Base-by-base conservation (phyloP, 2,329 filamentous ascomycete species). In the Fusarium virguliforme region DNA sequence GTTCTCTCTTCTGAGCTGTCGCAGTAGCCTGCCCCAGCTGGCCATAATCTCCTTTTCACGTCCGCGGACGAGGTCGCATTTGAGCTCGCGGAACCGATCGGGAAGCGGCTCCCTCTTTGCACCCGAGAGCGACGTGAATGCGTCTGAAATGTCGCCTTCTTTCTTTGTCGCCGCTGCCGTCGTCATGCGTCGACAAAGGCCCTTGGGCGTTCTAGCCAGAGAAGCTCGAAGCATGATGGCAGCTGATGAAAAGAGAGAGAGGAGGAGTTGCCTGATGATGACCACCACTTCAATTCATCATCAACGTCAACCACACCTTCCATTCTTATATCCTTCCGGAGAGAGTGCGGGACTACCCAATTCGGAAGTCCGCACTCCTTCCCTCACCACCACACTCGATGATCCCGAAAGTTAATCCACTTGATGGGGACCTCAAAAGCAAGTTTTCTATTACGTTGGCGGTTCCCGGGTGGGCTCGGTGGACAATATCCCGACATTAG, bases 121-220 rank as follows among this genome's bases (percentile, higher is more conserved):
- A 0, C 87, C 87, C 0, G 88, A 88, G 3, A 91, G 80, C 0
- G 89, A 91, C 0, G 85, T 85, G 63, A 91, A 91, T 1, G 88
- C 81, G 57, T 89, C 88, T 0, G 89, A 89, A 35, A 91, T 91
- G 69, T 90, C 85, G 4, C 89, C 89, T 70, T 89, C 87, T 40
- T 86, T 84, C 71, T 89, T 89, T 12, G 71, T 18, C 8, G 55
- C 53, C 3, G 70, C 40, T 7, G 72, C 64, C 22, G 64, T 67
- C 9, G 72, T 60, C 64, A 75, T 67, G 38, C 38, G 54, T 37
- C 75, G 68, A 51, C 61, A 54, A 26, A 76, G 35, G 61, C 61
- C 60, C 43, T 34, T 51, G 24, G 59, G 62, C 12, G 65, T 59
- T 57, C 56, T 74, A 24, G 65, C 65, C 8, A 68, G 50, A 6